Evolutionary conservation across 1,284 basidiomycete genomes (phyloP).

Genomic region (Clitocybe nebularis): DNA sequence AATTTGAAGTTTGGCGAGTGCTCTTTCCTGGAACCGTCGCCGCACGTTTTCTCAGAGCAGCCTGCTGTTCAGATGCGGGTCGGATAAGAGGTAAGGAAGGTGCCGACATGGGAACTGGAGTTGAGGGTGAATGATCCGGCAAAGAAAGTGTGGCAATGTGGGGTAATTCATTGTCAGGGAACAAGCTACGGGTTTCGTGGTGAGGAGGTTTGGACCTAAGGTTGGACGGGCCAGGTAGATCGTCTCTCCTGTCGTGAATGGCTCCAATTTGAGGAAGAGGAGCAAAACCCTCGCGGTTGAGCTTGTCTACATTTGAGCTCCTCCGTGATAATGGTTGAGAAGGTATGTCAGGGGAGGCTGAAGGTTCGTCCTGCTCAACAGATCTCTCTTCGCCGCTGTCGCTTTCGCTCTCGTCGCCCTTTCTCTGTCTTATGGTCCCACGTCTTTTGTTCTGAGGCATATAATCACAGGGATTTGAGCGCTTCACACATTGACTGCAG

Average conservation of each 20-base stretch:
- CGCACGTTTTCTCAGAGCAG: conserved; percentile 61
- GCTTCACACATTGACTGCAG: conserved; percentile 74
- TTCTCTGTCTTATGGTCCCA: conserved; percentile 47
- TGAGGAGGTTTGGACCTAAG: conserved; percentile 27
- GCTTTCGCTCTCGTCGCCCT: conserved; percentile 64
- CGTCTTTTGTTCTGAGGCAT: conserved; percentile 72
- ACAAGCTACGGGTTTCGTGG: conserved; percentile 37
- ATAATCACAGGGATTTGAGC: conserved; percentile 72
- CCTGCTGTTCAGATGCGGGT: conserved; percentile 57
- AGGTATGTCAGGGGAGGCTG: conserved; percentile 58
- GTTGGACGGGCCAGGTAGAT: conserved; percentile 28
- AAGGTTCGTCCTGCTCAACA: conserved; percentile 55
- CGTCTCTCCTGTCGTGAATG: conserved; percentile 34
- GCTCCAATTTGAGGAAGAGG: conserved; percentile 35
- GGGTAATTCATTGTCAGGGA: conserved; percentile 61
- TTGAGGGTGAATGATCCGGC: conserved; percentile 48
- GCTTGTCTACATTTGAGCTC: conserved; percentile 57
- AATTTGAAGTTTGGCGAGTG: conserved; percentile 53
- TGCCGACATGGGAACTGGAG: conserved; percentile 53
- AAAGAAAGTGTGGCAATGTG: conserved; percentile 65
- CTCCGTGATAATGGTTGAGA: conserved; percentile 56
- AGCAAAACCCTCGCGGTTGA: conserved; percentile 31
- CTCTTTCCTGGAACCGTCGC: conserved; percentile 62
- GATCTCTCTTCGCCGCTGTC: conserved; percentile 58
- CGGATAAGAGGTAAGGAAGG: conserved; percentile 57